Evolutionary conservation across 176 grass and related monocot genomes (phyloP), one percentile per base, ranked within the genome.

Genomic region (Microstegium vimineum): DNA sequence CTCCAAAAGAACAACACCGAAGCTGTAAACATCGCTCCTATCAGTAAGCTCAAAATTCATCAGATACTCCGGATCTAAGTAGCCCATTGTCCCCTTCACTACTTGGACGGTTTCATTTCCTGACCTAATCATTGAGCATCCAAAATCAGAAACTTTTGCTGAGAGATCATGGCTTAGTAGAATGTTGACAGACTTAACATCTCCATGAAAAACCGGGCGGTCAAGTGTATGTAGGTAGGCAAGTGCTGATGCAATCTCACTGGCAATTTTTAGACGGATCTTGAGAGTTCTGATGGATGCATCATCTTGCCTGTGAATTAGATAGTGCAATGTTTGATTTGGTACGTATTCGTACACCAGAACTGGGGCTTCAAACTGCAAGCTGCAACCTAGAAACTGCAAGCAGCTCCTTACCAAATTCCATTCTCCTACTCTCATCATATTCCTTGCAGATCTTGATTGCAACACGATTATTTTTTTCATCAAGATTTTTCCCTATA

Each of bases 331-430:
- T 1, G 82, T 77, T n/a, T 60, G 40, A 30, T 77, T 76, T 0
- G 73, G 82, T 17, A 84, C 73, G 2, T 34, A 84, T 60, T 84
- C 63, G 2, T 84, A 84, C 0, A 84, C 82, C 4, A 84, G 62
- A 16, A 76, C 62, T 10, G 82, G 82, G 32, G 37, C 73, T 11
- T 84, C 73, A 33, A 84, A 77, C 47, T 84, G 73, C 63, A 84
- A 18, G 23, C 84, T 82, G 15, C 78, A 81, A 76, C 85, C 85
- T 3, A 87, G n/a, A 75, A 87, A 62, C 10, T 87, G 68, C 2
- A 18, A 82, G 85, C 8, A 87, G 49, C n/a, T 87, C 85, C 30
- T 87, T 30, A 10, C 47, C 78, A 27, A 81, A 87, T 38, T 87
- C 85, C 16, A 27, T 38, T 52, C 11, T 81, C 8, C 65, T 74